Conservation (phyloP, 2,329 filamentous ascomycete genomes). For the Penicillium occitanis region DNA sequence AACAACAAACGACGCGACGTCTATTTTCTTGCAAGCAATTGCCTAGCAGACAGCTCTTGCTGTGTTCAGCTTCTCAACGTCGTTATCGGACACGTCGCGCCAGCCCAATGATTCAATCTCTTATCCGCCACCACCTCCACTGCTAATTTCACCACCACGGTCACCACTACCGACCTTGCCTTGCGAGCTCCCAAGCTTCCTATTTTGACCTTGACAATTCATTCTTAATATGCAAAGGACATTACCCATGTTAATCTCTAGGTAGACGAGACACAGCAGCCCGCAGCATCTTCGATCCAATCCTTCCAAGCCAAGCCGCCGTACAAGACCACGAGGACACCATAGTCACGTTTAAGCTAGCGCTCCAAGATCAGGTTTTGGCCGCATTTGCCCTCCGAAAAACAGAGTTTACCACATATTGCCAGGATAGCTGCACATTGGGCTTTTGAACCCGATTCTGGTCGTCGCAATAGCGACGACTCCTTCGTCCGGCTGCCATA, state of each 20-base stretch:
- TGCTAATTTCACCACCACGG: slow-evolving; percentile 9
- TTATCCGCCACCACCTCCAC: slow-evolving; percentile 15
- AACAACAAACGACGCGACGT: slow-evolving; percentile 26
- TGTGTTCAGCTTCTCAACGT: background rate
- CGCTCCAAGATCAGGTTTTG: background rate
- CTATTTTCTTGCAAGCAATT: background rate
- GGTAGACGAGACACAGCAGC: background rate
- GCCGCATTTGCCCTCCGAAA: slow-evolving; percentile 15
- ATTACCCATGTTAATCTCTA: background rate
- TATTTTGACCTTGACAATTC: background rate
- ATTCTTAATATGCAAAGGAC: background rate
- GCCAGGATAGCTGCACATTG: slow-evolving; percentile 39
- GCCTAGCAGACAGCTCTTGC: background rate
- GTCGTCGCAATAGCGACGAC: slow-evolving; percentile 27
- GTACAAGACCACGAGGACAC: slow-evolving; percentile 4
- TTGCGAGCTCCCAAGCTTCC: background rate
- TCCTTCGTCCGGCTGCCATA: slow-evolving; percentile 20
- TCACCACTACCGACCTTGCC: background rate
- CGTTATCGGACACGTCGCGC: slow-evolving; percentile 1
- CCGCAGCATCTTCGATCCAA: background rate
- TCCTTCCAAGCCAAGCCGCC: slow-evolving; percentile 1
- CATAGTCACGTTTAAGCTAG: slow-evolving; percentile 5
- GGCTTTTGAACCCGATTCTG: slow-evolving; percentile 33
- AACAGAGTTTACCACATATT: slow-evolving; percentile 42
- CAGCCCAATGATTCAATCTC: slow-evolving; percentile 8